Conservation (phyloP, 1,139 yeast species). For the Blastobotrys apis region DNA sequence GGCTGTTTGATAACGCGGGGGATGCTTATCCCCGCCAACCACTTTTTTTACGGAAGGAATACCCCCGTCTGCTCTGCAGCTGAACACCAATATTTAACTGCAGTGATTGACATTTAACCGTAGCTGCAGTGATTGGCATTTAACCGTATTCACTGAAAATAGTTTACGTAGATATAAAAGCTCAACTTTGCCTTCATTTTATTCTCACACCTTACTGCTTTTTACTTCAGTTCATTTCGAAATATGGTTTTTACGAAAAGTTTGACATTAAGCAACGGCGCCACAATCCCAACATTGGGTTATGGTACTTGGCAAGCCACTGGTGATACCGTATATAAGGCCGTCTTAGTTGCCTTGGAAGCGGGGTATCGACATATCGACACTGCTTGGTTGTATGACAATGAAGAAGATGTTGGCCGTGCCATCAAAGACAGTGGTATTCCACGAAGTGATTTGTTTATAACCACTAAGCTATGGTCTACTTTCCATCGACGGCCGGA, state of each 20-base stretch:
- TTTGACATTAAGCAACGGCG: constrained; percentile 37
- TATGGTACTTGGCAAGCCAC: constrained; percentile 74
- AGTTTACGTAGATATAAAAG: no score
- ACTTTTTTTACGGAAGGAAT: no score
- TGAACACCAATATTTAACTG: no score
- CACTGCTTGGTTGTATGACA: constrained; percentile 64
- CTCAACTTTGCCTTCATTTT: no score
- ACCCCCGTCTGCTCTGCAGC: no score
- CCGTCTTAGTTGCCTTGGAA: constrained; percentile 60
- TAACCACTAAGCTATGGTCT: constrained; percentile 55
- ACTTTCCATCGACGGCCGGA: constrained; percentile 49
- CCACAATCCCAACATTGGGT: constrained; percentile 62
- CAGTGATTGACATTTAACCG: no score
- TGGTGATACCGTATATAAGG: constrained; percentile 52
- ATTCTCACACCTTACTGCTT: no score
- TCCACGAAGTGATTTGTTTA: constrained; percentile 48
- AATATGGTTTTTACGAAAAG: not conserved
- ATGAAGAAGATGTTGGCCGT: constrained; percentile 50
- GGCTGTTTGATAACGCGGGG: no score
- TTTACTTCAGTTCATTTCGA: no score
- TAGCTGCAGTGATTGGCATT: no score
- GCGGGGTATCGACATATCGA: constrained; percentile 77
- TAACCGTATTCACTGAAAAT: no score
- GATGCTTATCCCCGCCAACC: no score
- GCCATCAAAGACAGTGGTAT: constrained; percentile 49